phyloP scores from a whole-genome alignment of 2,329 filamentous ascomycete species.

The Amylocarpus encephaloides region DNA sequence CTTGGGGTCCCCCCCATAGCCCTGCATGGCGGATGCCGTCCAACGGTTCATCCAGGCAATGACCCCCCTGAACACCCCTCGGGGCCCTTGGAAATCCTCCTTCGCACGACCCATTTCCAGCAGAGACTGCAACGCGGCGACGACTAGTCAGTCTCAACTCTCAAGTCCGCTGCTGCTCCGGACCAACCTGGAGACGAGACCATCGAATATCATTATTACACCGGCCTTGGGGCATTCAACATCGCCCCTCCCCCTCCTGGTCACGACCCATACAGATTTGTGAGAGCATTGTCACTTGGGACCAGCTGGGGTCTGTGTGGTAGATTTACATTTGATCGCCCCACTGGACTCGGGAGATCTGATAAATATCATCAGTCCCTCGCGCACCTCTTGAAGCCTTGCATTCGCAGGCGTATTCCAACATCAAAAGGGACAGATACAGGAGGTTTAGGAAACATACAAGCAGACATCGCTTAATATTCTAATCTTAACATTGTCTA shows the following conservation, averaged over 20 bases:
- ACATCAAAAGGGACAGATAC: slow-evolving; percentile 20
- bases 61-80: neutral
- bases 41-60: slow-evolving; percentile 20
- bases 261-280: slow-evolving; percentile 47
- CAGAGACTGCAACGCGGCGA: slow-evolving; percentile 24
- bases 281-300: slow-evolving; percentile 44
- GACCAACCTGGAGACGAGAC: slow-evolving; percentile 19
- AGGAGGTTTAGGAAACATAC: slow-evolving; percentile 32
- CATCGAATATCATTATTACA: slow-evolving; percentile 22
- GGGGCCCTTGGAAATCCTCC: slow-evolving; percentile 22
- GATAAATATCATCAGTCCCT: slow-evolving; percentile 41
- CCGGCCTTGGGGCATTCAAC: slow-evolving; percentile 30
- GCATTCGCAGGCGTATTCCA: slow-evolving; percentile 29
- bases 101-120: slow-evolving; percentile 24
- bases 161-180: slow-evolving; percentile 21
- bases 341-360: slow-evolving; percentile 45
- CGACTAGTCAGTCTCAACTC: slow-evolving; percentile 18
- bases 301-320: slow-evolving; percentile 41
- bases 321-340: slow-evolving; percentile 48
- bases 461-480: slow-evolving; percentile 27
- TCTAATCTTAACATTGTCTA: slow-evolving; percentile 22
- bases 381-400: slow-evolving; percentile 30
- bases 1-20: slow-evolving; percentile 22
- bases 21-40: slow-evolving; percentile 25
- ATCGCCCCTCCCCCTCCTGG: slow-evolving; percentile 26